Conservation (phyloP, 2,329 filamentous ascomycete species). For the Cercospora nicotianae region DNA sequence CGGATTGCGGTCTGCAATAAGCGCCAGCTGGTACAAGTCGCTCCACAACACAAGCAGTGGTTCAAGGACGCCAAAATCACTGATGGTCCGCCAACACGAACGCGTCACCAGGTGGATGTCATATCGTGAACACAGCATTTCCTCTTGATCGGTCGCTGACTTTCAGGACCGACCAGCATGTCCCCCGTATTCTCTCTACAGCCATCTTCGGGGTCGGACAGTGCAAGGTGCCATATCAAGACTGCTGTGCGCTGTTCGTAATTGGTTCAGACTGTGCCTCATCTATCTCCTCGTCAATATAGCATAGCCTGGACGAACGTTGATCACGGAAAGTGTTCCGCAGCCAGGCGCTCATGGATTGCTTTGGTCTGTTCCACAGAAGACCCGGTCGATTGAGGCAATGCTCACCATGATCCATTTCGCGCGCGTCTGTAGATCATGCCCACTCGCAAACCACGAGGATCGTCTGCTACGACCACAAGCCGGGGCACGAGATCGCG, state of each 20-base stretch:
- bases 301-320: background rate
- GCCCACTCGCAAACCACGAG: background rate
- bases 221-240: background rate
- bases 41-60: background rate
- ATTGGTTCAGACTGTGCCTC: background rate
- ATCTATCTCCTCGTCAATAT: background rate
- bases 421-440: constrained; percentile 25
- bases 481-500: background rate
- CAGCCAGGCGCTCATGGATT: background rate
- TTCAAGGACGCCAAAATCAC: background rate
- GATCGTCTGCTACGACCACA: background rate
- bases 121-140: background rate
- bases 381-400: background rate
- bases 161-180: background rate
- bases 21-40: background rate
- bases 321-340: background rate
- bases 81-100: background rate
- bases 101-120: background rate
- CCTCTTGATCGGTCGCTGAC: background rate
- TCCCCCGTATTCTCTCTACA: background rate
- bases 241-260: background rate
- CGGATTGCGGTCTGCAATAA: background rate
- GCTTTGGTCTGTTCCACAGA: background rate
- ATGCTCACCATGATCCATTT: constrained; percentile 12
- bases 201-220: background rate